Conservation (phyloP, 176 grass and related monocot genomes). For the Pontederia paniculata region DNA sequence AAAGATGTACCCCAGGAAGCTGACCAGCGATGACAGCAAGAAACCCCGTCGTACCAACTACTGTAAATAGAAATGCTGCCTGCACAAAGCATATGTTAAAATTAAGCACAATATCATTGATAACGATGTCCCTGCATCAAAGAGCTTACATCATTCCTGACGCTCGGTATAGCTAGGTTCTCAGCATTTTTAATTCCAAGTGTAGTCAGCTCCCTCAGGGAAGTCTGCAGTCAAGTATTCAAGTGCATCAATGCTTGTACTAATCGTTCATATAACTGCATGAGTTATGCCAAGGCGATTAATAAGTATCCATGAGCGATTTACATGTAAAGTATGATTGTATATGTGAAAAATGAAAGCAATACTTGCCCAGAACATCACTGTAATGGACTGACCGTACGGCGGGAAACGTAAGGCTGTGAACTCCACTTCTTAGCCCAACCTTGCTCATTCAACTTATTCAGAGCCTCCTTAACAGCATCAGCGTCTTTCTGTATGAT, state of each 20-base stretch:
- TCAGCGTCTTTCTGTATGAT: slow-evolving; percentile 58
- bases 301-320: slow-evolving; percentile 8
- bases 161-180: slow-evolving; percentile 86
- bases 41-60: slow-evolving; percentile 68
- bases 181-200: slow-evolving; percentile 93
- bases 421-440: slow-evolving; percentile 93
- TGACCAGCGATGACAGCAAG: slow-evolving; percentile 69
- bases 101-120: neutral
- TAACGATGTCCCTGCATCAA: neutral
- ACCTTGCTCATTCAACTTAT: slow-evolving; percentile 53
- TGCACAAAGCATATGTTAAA: slow-evolving; percentile 20
- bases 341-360: slow-evolving; percentile 3
- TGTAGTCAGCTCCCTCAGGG: slow-evolving; percentile 67
- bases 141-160: slow-evolving; percentile 69
- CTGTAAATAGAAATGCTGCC: slow-evolving; percentile 88
- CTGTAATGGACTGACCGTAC: slow-evolving; percentile 65
- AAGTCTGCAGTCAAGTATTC: slow-evolving; percentile 46
- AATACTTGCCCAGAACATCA: slow-evolving; percentile 27
- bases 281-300: neutral
- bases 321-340: neutral
- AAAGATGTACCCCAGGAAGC: slow-evolving; percentile 66
- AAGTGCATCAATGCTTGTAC: neutral
- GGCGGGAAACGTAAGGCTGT: slow-evolving; percentile 85
- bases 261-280: neutral
- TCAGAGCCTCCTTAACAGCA: slow-evolving; percentile 51